Percentiles rank a stretch among this genome's conserved stretches.
Evolutionary conservation across 305 asterid species (phyloP).

Genomic region (Striga hermonthica): DNA sequence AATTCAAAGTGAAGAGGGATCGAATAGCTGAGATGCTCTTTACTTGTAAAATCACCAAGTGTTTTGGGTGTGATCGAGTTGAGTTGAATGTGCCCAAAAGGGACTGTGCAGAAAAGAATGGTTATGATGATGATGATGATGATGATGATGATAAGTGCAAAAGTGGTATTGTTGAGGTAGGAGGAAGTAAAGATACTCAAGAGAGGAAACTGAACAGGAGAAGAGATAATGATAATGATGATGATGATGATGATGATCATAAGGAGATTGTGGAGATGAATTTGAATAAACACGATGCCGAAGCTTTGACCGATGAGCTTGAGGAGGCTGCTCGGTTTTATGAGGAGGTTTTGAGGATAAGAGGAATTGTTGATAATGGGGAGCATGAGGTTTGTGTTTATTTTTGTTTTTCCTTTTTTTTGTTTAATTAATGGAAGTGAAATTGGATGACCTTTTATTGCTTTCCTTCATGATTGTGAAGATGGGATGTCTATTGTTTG

Average conservation of each 20-base stretch:
- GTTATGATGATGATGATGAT: conserved; percentile 26
- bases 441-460: neutral
- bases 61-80: conserved; percentile 33
- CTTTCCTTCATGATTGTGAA: neutral
- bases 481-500: neutral
- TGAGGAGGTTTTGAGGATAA: conserved; percentile 45
- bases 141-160: conserved; percentile 30
- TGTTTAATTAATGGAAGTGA: neutral
- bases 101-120: conserved; percentile 20
- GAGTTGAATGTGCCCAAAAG: conserved; percentile 35
- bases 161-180: conserved; percentile 30
- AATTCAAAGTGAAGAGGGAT: conserved; percentile 48
- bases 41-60: conserved; percentile 36
- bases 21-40: conserved; percentile 48
- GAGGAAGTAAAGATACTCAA: conserved; percentile 35
- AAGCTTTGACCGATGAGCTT: conserved; percentile 48
- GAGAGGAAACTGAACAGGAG: conserved; percentile 37
- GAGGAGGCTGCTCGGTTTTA: conserved; percentile 41
- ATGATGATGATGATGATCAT: conserved; percentile 29
- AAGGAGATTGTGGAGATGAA: conserved; percentile 31
- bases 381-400: conserved; percentile 36
- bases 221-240: conserved; percentile 16
- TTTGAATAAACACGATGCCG: conserved; percentile 37
- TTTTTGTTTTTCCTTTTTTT: neutral
- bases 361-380: conserved; percentile 38